Percentiles rank a stretch among this genome's conserved stretches.
Evolutionary conservation across 768 basidiomycete species (phyloP).

Genomic region (Tulasnella sp.): DNA sequence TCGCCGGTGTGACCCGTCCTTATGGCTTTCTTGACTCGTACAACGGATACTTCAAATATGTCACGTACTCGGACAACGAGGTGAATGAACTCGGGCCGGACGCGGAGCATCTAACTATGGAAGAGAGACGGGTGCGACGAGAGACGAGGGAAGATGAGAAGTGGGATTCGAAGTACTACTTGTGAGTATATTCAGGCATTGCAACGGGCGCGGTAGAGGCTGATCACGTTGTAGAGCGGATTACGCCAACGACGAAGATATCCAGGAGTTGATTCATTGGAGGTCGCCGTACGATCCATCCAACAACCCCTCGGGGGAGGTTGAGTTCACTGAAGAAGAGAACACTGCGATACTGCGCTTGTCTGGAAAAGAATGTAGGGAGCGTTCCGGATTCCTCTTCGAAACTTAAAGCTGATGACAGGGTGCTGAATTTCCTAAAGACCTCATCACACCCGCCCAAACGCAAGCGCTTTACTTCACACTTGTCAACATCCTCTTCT

Average conservation of each 20-base stretch:
- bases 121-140: slow-evolving; percentile 45
- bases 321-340: slow-evolving; percentile 62
- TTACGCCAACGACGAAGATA: slow-evolving; percentile 64
- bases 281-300: slow-evolving; percentile 38
- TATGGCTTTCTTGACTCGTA: slow-evolving; percentile 75
- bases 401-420: neutral
- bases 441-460: slow-evolving; percentile 47
- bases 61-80: slow-evolving; percentile 66
- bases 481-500: slow-evolving; percentile 59
- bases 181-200: slow-evolving; percentile 37
- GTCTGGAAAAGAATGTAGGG: slow-evolving; percentile 44
- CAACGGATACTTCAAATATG: slow-evolving; percentile 64
- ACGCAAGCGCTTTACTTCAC: slow-evolving; percentile 57
- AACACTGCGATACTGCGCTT: slow-evolving; percentile 51
- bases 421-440: slow-evolving; percentile 34
- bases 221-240: slow-evolving; percentile 51
- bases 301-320: slow-evolving; percentile 23
- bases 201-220: slow-evolving; percentile 9
- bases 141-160: slow-evolving; percentile 58
- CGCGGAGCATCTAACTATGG: slow-evolving; percentile 44
- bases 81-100: slow-evolving; percentile 65
- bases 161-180: slow-evolving; percentile 78
- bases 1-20: slow-evolving; percentile 22
- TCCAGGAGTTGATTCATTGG: slow-evolving; percentile 62
- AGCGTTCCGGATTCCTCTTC: neutral